Base-by-base conservation (phyloP, 148 eudicot genomes). In the Tetragonia tetragonoides region DNA sequence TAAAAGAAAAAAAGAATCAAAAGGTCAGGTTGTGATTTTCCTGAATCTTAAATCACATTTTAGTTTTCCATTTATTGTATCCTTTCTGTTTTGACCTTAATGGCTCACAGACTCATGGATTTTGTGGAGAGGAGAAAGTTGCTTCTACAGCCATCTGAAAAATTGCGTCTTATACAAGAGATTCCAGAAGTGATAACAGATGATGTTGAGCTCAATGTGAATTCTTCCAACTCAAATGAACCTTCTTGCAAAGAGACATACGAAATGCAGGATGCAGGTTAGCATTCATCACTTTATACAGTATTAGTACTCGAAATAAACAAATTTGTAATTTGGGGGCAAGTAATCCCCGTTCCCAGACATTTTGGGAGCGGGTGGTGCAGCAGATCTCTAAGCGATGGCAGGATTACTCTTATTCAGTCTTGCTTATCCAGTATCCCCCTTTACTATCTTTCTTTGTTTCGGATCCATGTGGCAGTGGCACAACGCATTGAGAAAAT, bases 141-240 rank as follows among this genome's bases (percentile, higher is more conserved):
- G 37, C 85, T 82, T 78, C 38, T 62, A 42, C 54, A 66, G 54
- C 85, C 85, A 78, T 66, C 64, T 40, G 81, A 74, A 65, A 79
- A 78, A 69, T 10, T 34, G 38, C 85, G 79, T 41, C 78, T 82
- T 8, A 54, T 78, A 24, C 63, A 74, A 51, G 40, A 82, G 37
- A 82, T 82, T 53, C 85, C 85, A 34, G 81, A 82, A 75, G 81
- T 82, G 28, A 78, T 74, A 10, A 68, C 75, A 68, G 81, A 74
- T 38, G 78, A 82, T 40, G 60, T 23, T 11, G 74, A 74, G 54
- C 75, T 46, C 38, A 28, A 49, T 54, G 61, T 5, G 6, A 63
- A 63, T 64, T 37, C 70, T 6, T 7, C 34, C 7, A 47, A 54
- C 23, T 34, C 53, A 49, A 39, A 23, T 77, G 78, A 74, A 62